Evolutionary conservation across 1,139 yeast genomes (phyloP), one percentile per base, ranked within the genome.

Genomic region (Hansenula lynferdii): DNA sequence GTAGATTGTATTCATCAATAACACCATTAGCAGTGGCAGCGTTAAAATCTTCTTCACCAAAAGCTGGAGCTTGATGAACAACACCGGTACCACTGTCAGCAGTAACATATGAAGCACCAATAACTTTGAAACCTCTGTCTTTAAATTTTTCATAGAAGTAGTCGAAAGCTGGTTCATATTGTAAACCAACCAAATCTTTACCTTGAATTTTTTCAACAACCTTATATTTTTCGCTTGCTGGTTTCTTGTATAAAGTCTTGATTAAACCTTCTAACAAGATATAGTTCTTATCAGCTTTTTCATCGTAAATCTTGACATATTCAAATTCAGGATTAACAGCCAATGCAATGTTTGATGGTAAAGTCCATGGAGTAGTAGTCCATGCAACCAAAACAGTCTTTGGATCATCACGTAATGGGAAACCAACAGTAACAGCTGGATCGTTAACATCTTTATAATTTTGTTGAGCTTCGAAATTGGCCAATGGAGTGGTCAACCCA

Each of bases 341-440:
- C 47, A 92, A 74, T 14, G 92, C 94, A 60, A 92, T 68, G 65
- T 92, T 92, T 20, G 96, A 85, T 34, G 98, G 98, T 58, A 92
- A 73, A 37, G 99, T 94, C 99, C 99, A 92, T 38, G 99, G 99
- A 28, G 99, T 92, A 47, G 99, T 92, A 33, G 99, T 92, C 99
- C 99, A 92, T 15, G 97, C 98, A 35, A 92, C 90, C 51, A 92
- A 70, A 50, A 75, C 70, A 41, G 96, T 86, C 55, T 84, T 78
- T 48, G 85, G 86, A 55, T 90, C 95, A 47, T 77, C 85, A 20
- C 75, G 68, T 42, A 87, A 70, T 47, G 89, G 89, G 73, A 92
- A 94, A 20, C 89, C 95, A 51, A 94, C 67, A 46, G 97, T 89
- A 39, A 94, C 89, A 9, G 97, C 96, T 17, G 99, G 99, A 61